A percentile compares a stretch with the other conserved stretches of the same genome.
Conservation (phyloP, 2,329 filamentous ascomycete species). For the Claviceps capensis region DNA sequence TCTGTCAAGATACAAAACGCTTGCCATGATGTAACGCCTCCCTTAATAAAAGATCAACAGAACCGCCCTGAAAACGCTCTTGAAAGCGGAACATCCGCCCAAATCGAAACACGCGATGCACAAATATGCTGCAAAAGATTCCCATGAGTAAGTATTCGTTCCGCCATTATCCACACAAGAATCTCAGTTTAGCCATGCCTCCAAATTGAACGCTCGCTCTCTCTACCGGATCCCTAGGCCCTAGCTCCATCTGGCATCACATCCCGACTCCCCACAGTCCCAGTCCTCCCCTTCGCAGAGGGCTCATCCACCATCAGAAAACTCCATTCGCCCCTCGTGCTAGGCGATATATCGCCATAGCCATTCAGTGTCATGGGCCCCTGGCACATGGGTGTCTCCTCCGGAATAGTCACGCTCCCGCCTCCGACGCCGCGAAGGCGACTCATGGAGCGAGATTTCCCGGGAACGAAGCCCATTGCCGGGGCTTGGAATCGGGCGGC, state of each 20-base stretch:
- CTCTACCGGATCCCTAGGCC: neutral
- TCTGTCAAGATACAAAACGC: neutral
- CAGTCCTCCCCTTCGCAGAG: slow-evolving; percentile 30
- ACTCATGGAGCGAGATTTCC: slow-evolving; percentile 28
- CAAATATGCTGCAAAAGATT: too few relatives aligned
- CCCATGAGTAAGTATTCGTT: too few relatives aligned
- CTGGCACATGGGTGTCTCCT: slow-evolving; percentile 12
- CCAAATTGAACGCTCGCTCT: too few relatives aligned
- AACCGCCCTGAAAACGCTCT: too few relatives aligned
- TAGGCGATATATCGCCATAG: slow-evolving; percentile 48
- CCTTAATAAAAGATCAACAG: too few relatives aligned
- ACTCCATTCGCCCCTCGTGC: slow-evolving; percentile 49
- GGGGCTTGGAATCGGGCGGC: too few relatives aligned
- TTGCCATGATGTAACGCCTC: too few relatives aligned
- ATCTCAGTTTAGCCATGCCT: too few relatives aligned
- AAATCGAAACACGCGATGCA: too few relatives aligned
- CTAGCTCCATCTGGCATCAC: slow-evolving; percentile 21
- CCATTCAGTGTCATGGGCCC: slow-evolving; percentile 44
- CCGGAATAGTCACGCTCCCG: slow-evolving; percentile 10
- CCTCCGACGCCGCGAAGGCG: slow-evolving; percentile 22
- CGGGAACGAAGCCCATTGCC: slow-evolving; percentile 15
- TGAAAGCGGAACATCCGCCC: too few relatives aligned
- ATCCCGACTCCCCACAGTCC: slow-evolving; percentile 42
- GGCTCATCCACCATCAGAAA: slow-evolving; percentile 40
- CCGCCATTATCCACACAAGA: too few relatives aligned